Evolutionary conservation across 352 stramenopile genomes (phyloP).

Genomic region (Globisporangium emineosum): DNA sequence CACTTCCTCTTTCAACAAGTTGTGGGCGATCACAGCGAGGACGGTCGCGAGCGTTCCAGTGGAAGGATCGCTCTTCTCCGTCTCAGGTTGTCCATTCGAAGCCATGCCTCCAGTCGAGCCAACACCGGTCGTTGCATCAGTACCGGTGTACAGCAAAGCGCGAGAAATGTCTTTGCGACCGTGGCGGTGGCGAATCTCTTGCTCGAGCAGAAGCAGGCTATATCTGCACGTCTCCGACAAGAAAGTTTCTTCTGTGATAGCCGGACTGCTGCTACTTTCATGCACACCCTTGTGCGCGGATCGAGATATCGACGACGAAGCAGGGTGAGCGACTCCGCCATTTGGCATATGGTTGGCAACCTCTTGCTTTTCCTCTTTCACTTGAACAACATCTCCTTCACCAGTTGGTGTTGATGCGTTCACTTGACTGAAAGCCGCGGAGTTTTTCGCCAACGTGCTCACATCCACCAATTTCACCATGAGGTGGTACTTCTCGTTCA

Average conservation of each 20-base stretch:
- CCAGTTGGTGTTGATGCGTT: background rate
- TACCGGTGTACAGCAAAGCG: conserved; percentile 48
- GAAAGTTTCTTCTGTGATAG: conserved; percentile 30
- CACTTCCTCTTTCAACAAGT: conserved; percentile 77
- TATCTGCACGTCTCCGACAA: conserved; percentile 68
- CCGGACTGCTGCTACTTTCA: background rate
- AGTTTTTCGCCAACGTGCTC: conserved; percentile 28
- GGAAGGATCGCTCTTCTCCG: conserved; percentile 36
- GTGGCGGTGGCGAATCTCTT: conserved; percentile 78
- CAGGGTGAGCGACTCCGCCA: conserved; percentile 13
- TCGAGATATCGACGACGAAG: background rate
- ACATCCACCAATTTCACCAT: conserved; percentile 70
- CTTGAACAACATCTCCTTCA: conserved; percentile 15
- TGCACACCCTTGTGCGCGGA: background rate
- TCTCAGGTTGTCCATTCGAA: conserved; percentile 21
- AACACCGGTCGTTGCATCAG: conserved; percentile 10
- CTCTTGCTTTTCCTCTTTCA: conserved; percentile 39
- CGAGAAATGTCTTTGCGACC: conserved; percentile 68
- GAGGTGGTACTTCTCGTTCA: conserved; percentile 75
- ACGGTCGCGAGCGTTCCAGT: conserved; percentile 54
- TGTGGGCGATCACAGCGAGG: conserved; percentile 68
- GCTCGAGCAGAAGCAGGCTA: conserved; percentile 65
- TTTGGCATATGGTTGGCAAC: conserved; percentile 15
- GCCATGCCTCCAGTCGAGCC: background rate
- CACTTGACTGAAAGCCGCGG: background rate